These are phyloP conservation scores for Lasiosphaeriaceae sp. DNA, from an alignment of 495 filamentous ascomycete genomes.

Conservation along the genomic window DNA sequence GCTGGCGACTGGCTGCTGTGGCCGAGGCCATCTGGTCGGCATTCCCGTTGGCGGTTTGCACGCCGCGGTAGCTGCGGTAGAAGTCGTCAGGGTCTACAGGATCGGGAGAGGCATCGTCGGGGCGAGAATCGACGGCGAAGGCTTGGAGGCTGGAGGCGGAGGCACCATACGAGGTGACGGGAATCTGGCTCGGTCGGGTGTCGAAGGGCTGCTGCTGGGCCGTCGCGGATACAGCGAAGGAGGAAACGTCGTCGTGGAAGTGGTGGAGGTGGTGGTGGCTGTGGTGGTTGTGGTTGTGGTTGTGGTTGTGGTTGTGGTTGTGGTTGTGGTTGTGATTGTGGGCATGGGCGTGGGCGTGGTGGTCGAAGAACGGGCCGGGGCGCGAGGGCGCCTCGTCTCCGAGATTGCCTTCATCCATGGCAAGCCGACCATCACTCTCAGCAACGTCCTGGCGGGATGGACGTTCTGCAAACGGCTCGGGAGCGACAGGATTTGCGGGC, in stretches of 20 bases:
- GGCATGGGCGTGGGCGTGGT: slow-evolving; percentile 20
- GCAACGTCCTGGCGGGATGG: not conserved
- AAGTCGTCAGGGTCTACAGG: slow-evolving; percentile 48
- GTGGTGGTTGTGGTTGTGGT: slow-evolving; percentile 16
- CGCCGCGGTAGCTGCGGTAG: slow-evolving; percentile 45
- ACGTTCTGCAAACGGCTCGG: slow-evolving; percentile 14
- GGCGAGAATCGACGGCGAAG: slow-evolving; percentile 32
- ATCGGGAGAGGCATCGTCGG: slow-evolving; percentile 27
- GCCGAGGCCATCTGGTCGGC: slow-evolving; percentile 29
- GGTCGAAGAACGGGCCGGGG: slow-evolving; percentile 22
- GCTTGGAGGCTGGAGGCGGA: slow-evolving; percentile 35
- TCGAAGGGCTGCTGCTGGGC: slow-evolving; percentile 9
- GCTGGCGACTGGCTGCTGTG: slow-evolving; percentile 23
- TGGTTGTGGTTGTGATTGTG: too few species aligned
- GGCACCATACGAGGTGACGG: slow-evolving; percentile 34
- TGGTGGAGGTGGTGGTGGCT: slow-evolving; percentile 3
- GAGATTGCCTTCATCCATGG: slow-evolving; percentile 35
- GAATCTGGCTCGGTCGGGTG: slow-evolving; percentile 17
- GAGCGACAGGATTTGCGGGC: slow-evolving; percentile 21
- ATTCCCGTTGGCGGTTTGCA: slow-evolving; percentile 25
- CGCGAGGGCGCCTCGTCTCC: slow-evolving; percentile 28
- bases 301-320: slow-evolving; percentile 16
- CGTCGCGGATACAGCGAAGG: slow-evolving; percentile 2
- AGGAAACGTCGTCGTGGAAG: slow-evolving; percentile 2
- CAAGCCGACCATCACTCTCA: slow-evolving; percentile 25